A percentile compares a stretch with the other conserved stretches of the same genome.
Conservation (phyloP, 495 filamentous ascomycete genomes). For the Daldinia grandis region DNA sequence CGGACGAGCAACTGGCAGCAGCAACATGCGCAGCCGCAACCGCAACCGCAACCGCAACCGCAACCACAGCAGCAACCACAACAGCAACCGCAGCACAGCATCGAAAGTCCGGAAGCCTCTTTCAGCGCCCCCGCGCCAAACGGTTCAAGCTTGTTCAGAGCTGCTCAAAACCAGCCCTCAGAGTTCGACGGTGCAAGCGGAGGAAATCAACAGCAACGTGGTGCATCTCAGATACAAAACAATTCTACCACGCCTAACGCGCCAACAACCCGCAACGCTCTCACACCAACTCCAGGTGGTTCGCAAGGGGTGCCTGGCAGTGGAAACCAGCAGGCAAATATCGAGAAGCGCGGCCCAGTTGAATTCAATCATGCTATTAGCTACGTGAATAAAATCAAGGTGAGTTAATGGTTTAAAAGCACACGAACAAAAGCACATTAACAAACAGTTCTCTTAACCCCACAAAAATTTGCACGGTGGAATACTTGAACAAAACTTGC, state of each 20-base stretch:
- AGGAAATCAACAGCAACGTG: constrained; percentile 78
- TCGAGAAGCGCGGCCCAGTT: constrained; percentile 91
- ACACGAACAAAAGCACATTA: background rate
- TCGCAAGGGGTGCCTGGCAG: constrained; percentile 54
- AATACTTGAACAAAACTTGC: constrained; percentile 18
- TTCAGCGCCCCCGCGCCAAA: constrained; percentile 61
- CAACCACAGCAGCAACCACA: constrained; percentile 64
- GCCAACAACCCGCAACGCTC: constrained; percentile 54
- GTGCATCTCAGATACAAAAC: constrained; percentile 81
- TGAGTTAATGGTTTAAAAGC: constrained; percentile 48
- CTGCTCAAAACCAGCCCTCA: constrained; percentile 52
- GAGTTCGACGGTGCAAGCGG: constrained; percentile 60
- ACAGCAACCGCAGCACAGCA: constrained; percentile 64
- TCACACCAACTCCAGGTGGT: constrained; percentile 60
- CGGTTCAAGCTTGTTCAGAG: constrained; percentile 55
- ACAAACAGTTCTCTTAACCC: constrained; percentile 10
- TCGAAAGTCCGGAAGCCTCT: constrained; percentile 62
- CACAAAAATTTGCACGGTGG: constrained; percentile 22
- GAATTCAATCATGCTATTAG: constrained; percentile 99
- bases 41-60: no score
- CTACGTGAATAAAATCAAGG: constrained; percentile 99
- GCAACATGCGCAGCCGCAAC: constrained; percentile 50
- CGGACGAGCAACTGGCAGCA: constrained; percentile 58
- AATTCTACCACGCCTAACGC: constrained; percentile 49
- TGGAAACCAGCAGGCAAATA: constrained; percentile 62